phyloP scores from a whole-genome alignment of 2,329 filamentous ascomycete genomes.

The Tolypocladium cylindrosporum region DNA sequence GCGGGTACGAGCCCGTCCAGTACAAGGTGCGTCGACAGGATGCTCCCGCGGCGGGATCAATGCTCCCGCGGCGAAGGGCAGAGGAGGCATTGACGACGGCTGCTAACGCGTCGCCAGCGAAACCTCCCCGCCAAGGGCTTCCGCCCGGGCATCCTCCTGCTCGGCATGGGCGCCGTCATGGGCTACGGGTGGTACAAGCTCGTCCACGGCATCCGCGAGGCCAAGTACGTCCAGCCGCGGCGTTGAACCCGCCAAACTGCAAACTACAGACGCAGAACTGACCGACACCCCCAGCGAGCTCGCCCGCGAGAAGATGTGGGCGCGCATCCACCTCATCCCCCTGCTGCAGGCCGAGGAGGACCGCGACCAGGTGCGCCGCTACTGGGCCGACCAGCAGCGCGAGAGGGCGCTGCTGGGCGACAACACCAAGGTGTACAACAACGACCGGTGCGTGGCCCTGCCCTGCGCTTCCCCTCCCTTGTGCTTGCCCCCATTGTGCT shows the following conservation, averaged over 20 bases:
- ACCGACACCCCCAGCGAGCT: slow-evolving; percentile 61
- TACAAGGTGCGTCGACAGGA: slow-evolving; percentile 63
- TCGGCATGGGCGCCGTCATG: slow-evolving; percentile 70
- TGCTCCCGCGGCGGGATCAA: too few relatives aligned
- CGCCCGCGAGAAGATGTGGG: slow-evolving; percentile 96
- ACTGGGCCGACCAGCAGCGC: slow-evolving; percentile 76
- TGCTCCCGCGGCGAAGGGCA: too few relatives aligned
- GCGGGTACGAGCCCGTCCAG: slow-evolving; percentile 93
- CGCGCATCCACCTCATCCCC: slow-evolving; percentile 87
- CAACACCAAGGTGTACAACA: slow-evolving; percentile 78
- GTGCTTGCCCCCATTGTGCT: too few relatives aligned
- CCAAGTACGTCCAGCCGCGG: slow-evolving; percentile 82
- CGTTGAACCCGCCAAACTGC: too few relatives aligned
- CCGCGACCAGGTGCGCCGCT: slow-evolving; percentile 81
- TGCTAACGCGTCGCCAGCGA: slow-evolving; percentile 43
- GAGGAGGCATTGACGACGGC: too few relatives aligned
- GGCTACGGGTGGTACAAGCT: slow-evolving; percentile 84
- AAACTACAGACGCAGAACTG: too few relatives aligned
- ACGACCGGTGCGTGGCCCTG: slow-evolving; percentile 53
- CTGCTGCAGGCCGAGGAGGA: slow-evolving; percentile 94
- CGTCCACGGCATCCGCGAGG: slow-evolving; percentile 74
- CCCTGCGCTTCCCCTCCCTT: neutral
- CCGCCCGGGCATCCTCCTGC: slow-evolving; percentile 68
- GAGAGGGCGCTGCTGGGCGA: slow-evolving; percentile 86
- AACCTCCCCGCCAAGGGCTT: slow-evolving; percentile 90